phyloP scores from a whole-genome alignment of 306 rosid genomes.

The Cucumis melo region DNA sequence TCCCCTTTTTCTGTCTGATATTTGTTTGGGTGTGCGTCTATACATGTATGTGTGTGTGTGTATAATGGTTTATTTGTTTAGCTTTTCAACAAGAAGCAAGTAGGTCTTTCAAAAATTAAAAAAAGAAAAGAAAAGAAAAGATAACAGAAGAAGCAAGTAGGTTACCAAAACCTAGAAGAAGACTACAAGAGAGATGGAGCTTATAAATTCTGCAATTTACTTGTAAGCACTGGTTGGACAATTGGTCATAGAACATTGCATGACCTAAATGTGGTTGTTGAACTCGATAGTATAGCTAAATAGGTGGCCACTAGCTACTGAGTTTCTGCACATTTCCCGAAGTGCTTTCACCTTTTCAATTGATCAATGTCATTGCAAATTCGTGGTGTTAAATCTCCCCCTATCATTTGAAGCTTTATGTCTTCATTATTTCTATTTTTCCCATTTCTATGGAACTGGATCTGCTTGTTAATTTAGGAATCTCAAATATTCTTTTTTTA shows the following conservation, averaged over 20 bases:
- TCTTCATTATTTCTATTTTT: neutral
- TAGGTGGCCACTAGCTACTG: neutral
- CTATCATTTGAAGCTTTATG: constrained; percentile 6
- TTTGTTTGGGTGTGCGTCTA: neutral
- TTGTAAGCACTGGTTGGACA: neutral
- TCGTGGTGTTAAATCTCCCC: neutral
- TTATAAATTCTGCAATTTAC: neutral
- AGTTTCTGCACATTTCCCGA: neutral
- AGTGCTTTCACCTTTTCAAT: neutral
- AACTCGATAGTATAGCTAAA: neutral
- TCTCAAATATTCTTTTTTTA: neutral
- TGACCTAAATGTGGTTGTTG: neutral
- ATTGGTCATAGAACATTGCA: neutral
- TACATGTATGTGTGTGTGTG: neutral
- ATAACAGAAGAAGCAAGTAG: too few species aligned
- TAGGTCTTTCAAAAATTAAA: too few species aligned
- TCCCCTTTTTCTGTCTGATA: neutral
- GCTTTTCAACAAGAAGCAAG: neutral
- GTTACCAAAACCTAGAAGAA: neutral
- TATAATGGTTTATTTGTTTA: neutral
- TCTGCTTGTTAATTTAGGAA: constrained; percentile 10
- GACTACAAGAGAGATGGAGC: neutral
- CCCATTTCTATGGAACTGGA: constrained; percentile 9
- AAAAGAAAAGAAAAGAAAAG: too few species aligned
- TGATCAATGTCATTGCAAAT: neutral